Conservation (phyloP, 371 early-diverging fungal species). For the Mortierella sp. region DNA sequence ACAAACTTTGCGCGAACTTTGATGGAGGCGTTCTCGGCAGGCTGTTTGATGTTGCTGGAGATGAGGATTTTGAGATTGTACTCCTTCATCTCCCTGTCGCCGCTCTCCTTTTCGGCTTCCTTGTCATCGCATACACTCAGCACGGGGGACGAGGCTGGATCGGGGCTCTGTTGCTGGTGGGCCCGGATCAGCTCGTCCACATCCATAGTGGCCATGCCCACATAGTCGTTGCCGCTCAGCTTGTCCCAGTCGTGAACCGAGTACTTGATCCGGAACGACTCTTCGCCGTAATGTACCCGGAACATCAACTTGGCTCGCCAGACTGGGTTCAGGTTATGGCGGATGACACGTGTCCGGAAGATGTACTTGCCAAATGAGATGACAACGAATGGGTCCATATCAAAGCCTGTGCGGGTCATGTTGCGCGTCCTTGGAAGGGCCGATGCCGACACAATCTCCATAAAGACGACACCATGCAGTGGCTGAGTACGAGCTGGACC, state of each 20-base stretch:
- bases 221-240: conserved; percentile 75
- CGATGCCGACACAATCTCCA: conserved; percentile 71
- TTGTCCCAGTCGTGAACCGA: conserved; percentile 85
- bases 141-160: conserved; percentile 20
- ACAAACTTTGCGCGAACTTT: conserved; percentile 71
- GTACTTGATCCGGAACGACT: conserved; percentile 71
- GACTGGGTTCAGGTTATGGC: conserved; percentile 71
- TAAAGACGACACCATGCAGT: conserved; percentile 67
- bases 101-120: conserved; percentile 39
- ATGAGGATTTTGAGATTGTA: conserved; percentile 37
- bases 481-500: conserved; percentile 45
- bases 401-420: conserved; percentile 71
- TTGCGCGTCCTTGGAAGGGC: conserved; percentile 71
- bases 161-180: conserved; percentile 11
- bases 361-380: conserved; percentile 76
- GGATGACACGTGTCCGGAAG: conserved; percentile 73
- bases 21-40: conserved; percentile 50
- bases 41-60: conserved; percentile 34
- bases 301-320: conserved; percentile 81
- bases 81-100: conserved; percentile 40
- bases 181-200: conserved; percentile 38
- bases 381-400: conserved; percentile 90
- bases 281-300: conserved; percentile 66
- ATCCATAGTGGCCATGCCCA: conserved; percentile 67
- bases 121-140: conserved; percentile 58